Conservation (phyloP, 495 filamentous ascomycete genomes). For the Daldinia childiae region DNA sequence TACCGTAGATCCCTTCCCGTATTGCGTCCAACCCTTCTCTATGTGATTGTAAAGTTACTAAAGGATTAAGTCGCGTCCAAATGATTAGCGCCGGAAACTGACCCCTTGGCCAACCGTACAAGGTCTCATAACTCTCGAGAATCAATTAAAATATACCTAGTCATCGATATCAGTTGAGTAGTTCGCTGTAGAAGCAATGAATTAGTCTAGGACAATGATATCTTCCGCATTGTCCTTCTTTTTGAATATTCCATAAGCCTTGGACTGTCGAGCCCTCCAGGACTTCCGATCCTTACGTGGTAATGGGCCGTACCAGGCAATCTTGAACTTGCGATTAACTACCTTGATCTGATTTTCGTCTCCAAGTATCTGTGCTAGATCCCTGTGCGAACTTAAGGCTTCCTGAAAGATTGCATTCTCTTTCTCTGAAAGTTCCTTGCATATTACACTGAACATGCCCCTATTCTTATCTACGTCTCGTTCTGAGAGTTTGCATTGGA, state of each 20-base stretch:
- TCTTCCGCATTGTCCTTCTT: neutral
- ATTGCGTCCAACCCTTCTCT: too few relatives aligned
- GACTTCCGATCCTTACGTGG: neutral
- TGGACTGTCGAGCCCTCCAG: neutral
- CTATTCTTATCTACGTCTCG: neutral
- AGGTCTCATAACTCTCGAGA: neutral
- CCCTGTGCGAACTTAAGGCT: neutral
- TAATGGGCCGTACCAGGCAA: constrained; percentile 2
- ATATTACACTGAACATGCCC: neutral
- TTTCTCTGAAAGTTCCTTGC: neutral
- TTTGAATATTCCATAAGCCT: neutral
- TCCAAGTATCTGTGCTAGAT: neutral
- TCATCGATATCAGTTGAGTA: neutral
- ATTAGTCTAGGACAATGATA: neutral
- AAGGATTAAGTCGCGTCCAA: neutral
- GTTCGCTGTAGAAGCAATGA: neutral
- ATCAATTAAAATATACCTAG: neutral
- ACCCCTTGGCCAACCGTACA: neutral
- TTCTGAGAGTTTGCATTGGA: neutral
- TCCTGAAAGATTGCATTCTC: neutral
- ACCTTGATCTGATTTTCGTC: neutral
- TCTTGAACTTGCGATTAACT: neutral
- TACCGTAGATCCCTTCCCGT: too few relatives aligned
- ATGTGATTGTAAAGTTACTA: neutral
- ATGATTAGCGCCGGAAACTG: neutral